phyloP scores from a whole-genome alignment of 139 green algal species.

The Micromonas pusilla region DNA sequence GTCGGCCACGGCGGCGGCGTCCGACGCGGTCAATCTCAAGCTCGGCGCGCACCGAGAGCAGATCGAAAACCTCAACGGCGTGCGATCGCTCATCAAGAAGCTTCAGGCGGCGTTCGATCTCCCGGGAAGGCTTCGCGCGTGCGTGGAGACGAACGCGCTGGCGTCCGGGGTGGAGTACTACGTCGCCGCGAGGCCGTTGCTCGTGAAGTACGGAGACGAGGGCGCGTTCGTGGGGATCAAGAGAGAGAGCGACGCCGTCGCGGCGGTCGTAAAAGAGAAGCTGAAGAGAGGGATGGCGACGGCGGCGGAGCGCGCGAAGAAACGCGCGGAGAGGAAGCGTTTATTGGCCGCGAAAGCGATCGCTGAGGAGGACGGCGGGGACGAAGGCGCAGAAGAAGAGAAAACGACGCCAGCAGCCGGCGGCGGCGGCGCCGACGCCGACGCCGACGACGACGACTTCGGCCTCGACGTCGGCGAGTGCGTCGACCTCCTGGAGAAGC shows the following conservation, averaged over 20 bases:
- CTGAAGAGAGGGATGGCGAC: neutral
- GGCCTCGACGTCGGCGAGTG: neutral
- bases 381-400: neutral
- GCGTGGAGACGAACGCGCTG: constrained; percentile 56
- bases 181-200: constrained; percentile 60
- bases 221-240: neutral
- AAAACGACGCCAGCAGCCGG: neutral
- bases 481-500: neutral
- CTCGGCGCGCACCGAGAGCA: constrained; percentile 62
- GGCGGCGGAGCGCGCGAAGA: neutral
- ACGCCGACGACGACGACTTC: neutral
- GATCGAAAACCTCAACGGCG: constrained; percentile 79
- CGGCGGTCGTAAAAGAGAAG: neutral
- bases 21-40: constrained; percentile 66
- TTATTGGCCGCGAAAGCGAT: neutral
- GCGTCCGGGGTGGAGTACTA: constrained; percentile 66
- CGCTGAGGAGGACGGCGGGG: neutral
- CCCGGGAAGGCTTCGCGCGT: constrained; percentile 54
- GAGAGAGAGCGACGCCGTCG: neutral
- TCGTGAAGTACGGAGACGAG: constrained; percentile 65
- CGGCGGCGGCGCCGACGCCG: no score
- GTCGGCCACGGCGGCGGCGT: constrained; percentile 51
- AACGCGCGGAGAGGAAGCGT: neutral
- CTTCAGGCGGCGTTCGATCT: constrained; percentile 74
- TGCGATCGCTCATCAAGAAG: constrained; percentile 69